Base-by-base conservation (phyloP, 805 yeast genomes). In the Starmerella floricola region DNA sequence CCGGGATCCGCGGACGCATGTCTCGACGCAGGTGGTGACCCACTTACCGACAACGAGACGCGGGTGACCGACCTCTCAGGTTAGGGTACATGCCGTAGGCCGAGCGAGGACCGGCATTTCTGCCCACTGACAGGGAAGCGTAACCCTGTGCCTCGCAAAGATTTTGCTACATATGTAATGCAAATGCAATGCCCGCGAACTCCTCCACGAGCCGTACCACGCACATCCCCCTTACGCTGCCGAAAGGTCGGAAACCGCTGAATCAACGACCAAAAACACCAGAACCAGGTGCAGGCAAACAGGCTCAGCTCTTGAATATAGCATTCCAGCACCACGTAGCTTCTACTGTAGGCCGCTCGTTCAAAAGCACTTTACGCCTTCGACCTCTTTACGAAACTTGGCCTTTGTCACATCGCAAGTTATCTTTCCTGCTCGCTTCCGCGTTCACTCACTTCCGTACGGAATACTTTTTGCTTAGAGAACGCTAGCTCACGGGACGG, bases 81-180 rank as follows among this genome's bases (percentile, higher is more conserved):
- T 23, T 23, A 10, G 26, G 26, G 26, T 10, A 23, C n/a, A 23
- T 10, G 26, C 26, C 26, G 26, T 23, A 23, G 26, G 10, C 26
- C 26, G 26, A 23, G 26, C 26, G 26, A 23, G 26, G 26, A n/a
- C 24, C 36, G 36, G 36, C 24, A 33, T 33, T 33, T 33, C 4
- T 23, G 26, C 10, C 26, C 26, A 10, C 26, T 23, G 26, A 23
- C 26, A 23, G 36, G 24, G 24, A 21, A 19, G 39, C 45, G 44
- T 16, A 18, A 38, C 46, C 51, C 45, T 31, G 12, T n/a, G 42
- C 48, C 38, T 13, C 6, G n/a, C 19, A 16, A 45, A 34, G 30
- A 26, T 23, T 47, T 48, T 48, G 51, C 51, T 48, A 48, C 51
- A 48, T 48, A 48, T 48, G 51, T 48, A 48, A 48, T 48, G 51